These are phyloP conservation scores for Fusarium sp. DNA, from an alignment of 2,329 filamentous ascomycete genomes.

Conservation along the genomic window DNA sequence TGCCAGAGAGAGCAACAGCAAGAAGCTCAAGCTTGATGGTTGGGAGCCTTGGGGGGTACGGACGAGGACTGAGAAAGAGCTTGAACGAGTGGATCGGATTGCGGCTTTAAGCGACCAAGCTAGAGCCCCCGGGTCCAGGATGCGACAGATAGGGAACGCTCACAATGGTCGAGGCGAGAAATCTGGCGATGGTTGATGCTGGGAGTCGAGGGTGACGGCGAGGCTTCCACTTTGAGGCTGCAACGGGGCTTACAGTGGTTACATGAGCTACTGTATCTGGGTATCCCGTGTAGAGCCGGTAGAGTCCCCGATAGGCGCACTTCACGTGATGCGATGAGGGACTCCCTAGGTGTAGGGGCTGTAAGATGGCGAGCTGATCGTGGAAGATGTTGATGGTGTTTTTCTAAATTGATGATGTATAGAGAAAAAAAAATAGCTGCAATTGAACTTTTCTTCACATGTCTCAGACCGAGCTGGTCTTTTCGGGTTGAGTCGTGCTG, in stretches of 20 bases:
- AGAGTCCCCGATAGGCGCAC: slow-evolving; percentile 36
- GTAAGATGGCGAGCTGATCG: background rate
- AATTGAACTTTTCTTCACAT: slow-evolving; percentile 4
- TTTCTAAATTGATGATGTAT: background rate
- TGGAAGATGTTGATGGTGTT: background rate
- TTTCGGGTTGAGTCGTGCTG: background rate
- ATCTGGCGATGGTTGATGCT: slow-evolving; percentile 28
- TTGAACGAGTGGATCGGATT: slow-evolving; percentile 3
- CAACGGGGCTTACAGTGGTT: slow-evolving; percentile 41
- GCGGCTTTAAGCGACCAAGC: background rate
- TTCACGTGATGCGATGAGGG: slow-evolving; percentile 40
- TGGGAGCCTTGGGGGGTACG: background rate
- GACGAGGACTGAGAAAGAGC: slow-evolving; percentile 2
- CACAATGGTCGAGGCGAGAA: slow-evolving; percentile 9
- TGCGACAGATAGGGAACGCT: background rate
- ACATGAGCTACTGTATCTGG: slow-evolving; percentile 27
- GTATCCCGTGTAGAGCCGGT: slow-evolving; percentile 10
- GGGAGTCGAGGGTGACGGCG: slow-evolving; percentile 15
- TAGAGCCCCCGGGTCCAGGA: background rate
- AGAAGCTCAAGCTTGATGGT: slow-evolving; percentile 6
- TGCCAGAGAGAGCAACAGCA: slow-evolving; percentile 1
- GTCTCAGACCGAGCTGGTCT: slow-evolving; percentile 12
- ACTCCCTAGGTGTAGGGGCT: background rate
- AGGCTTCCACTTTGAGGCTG: slow-evolving; percentile 1
- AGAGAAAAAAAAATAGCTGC: background rate